Base-by-base conservation (phyloP, 1,284 basidiomycete genomes). In the Moesziomyces parantarcticus region DNA sequence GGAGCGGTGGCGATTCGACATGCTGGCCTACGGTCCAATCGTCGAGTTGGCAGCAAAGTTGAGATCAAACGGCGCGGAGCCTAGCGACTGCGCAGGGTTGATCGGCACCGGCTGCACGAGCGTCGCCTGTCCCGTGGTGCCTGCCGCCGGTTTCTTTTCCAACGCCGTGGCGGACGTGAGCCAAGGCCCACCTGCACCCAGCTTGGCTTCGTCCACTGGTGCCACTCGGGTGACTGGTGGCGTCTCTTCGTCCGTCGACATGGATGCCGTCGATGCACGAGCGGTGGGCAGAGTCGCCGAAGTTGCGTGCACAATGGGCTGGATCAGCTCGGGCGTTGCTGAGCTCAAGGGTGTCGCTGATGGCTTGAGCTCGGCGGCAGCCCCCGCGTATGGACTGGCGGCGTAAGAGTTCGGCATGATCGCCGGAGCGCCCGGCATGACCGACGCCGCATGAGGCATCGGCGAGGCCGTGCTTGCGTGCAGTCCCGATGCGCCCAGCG, bases 231-330 rank as follows among this genome's bases (percentile, higher is more conserved):
- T 48, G 46, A 29, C 21, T 7, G 61, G 55, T 4, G 63, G 63
- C 5, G 58, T 72, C 23, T 72, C 63, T 42, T 62, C 59, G 18
- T 72, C 69, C 4, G 69, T 66, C 41, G 69, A 72, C 22, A 54
- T 41, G 43, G 51, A 50, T 8, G 67, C 60, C 23, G 47, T 50
- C 16, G 69, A 56, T 20, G 50, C 57, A n/a, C 55, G 48, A 7
- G 48, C 64, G 11, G 21, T 42, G 13, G 56, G 54, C 1, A 41
- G 50, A 14, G 18, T 18, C 5, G 23, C 29, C 1, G 50, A 6
- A 3, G 55, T 34, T 9, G 48, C 44, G n/a, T 36, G 52, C 51
- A 22, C 50, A 22, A 50, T 29, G 16, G 51, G 41, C 20, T 46
- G 54, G 8, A 62, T 36, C 21, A 62, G 42, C 25, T 72, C 69